Evolutionary conservation across 2,329 filamentous ascomycete genomes (phyloP).

Genomic region (Xylariaceae sp.): DNA sequence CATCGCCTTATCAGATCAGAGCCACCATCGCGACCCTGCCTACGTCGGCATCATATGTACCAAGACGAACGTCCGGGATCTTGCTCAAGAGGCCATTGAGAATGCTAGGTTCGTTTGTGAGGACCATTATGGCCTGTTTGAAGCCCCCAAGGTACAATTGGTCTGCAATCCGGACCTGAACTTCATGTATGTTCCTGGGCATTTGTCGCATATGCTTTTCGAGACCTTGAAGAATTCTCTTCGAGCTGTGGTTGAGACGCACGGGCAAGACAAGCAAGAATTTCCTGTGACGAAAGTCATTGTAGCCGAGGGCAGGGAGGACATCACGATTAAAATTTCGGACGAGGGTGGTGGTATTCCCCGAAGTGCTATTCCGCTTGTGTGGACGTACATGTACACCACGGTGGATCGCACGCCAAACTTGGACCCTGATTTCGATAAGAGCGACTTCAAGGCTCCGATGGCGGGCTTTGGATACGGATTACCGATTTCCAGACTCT

Average conservation of each 20-base stretch:
- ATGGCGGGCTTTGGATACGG: conserved; percentile 99
- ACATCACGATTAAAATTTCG: conserved; percentile 97
- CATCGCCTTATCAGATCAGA: conserved; percentile 93
- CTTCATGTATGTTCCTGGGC: conserved; percentile 99
- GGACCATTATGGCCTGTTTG: conserved; percentile 96
- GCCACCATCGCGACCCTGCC: conserved; percentile 80
- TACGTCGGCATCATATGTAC: conserved; percentile 99
- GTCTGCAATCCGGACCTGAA: conserved; percentile 91
- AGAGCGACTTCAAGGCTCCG: conserved; percentile 97
- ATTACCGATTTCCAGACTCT: conserved; percentile 87
- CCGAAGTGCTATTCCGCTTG: conserved; percentile 85
- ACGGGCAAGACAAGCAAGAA: conserved; percentile 91
- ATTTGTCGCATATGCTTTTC: conserved; percentile 98
- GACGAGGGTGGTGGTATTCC: conserved; percentile 97
- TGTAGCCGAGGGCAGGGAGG: conserved; percentile 94
- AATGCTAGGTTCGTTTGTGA: conserved; percentile 99
- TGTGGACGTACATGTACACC: conserved; percentile 99
- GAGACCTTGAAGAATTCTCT: conserved; percentile 98
- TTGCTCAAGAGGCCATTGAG: conserved; percentile 95
- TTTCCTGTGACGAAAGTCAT: conserved; percentile 98
- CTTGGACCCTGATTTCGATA: conserved; percentile 95
- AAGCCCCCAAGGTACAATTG: conserved; percentile 93
- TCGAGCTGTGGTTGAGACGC: conserved; percentile 91
- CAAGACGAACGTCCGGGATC: conserved; percentile 92
- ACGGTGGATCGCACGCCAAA: conserved; percentile 95